Percentiles rank a stretch among this genome's conserved stretches.
Conservation (phyloP, 139 green algal species). For the Chlorella sp. region DNA sequence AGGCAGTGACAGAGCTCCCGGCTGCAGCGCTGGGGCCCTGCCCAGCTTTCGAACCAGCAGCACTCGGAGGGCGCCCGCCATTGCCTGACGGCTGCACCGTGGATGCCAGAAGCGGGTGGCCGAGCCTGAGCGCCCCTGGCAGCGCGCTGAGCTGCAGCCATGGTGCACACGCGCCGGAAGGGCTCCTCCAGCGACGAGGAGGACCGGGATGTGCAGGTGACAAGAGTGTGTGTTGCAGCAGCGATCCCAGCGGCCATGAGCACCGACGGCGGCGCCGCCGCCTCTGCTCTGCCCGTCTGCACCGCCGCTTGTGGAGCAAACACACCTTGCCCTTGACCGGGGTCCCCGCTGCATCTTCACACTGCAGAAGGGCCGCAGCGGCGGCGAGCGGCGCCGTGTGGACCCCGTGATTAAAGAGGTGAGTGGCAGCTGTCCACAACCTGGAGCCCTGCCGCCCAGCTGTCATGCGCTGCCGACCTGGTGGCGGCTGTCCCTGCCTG, state of each 20-base stretch:
- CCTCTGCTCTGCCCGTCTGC: too few species aligned
- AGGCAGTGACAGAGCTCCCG: too few species aligned
- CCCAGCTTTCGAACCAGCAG: too few species aligned
- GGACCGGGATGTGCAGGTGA: constrained; percentile 7
- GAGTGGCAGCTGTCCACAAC: neutral
- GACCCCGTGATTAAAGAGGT: constrained; percentile 39
- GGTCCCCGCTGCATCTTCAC: neutral
- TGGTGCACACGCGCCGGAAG: constrained; percentile 16
- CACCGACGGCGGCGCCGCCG: too few species aligned
- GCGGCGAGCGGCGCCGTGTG: constrained; percentile 18
- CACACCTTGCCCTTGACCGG: too few species aligned
- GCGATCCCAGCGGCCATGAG: neutral
- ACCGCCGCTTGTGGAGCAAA: too few species aligned
- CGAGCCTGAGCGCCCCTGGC: too few species aligned
- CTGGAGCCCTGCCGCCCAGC: neutral
- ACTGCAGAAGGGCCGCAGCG: neutral
- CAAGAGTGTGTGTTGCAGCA: neutral
- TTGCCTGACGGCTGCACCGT: too few species aligned
- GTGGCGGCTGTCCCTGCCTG: neutral
- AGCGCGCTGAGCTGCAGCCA: neutral
- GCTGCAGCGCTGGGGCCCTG: too few species aligned
- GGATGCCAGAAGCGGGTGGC: too few species aligned
- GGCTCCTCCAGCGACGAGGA: neutral
- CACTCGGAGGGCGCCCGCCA: too few species aligned
- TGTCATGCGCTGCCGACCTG: neutral